Conservation (phyloP, 805 yeast genomes). For the Kluyveromyces siamensis region DNA sequence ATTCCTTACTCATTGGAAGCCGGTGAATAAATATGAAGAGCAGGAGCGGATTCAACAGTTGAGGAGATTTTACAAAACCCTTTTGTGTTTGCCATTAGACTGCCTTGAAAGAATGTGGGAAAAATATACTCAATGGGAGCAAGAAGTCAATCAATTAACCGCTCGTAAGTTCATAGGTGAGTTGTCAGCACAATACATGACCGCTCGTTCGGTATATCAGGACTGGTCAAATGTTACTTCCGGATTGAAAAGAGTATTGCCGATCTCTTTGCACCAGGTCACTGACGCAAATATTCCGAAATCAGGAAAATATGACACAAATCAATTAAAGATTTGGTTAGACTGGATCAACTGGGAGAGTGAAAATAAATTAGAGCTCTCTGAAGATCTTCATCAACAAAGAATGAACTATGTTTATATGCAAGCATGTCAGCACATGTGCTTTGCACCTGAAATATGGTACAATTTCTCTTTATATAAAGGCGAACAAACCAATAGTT, state of each 20-base stretch:
- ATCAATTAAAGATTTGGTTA: constrained; percentile 49
- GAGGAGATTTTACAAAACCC: constrained; percentile 61
- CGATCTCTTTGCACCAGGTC: constrained; percentile 18
- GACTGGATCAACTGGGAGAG: constrained; percentile 77
- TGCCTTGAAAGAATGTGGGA: constrained; percentile 75
- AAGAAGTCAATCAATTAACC: constrained; percentile 58
- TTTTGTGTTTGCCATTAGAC: constrained; percentile 66
- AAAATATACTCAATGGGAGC: constrained; percentile 76
- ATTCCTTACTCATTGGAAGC: constrained; percentile 70
- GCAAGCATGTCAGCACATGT: constrained; percentile 42
- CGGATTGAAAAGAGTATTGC: constrained; percentile 36
- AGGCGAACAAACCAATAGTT: constrained; percentile 13
- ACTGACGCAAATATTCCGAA: constrained; percentile 23
- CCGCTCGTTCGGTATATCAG: constrained; percentile 65
- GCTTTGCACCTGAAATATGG: constrained; percentile 31
- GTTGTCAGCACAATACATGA: constrained; percentile 76
- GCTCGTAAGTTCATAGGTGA: constrained; percentile 83
- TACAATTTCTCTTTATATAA: constrained; percentile 30
- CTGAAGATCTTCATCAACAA: constrained; percentile 38
- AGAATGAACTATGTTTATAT: constrained; percentile 66
- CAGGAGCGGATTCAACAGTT: constrained; percentile 72
- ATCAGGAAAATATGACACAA: constrained; percentile 17
- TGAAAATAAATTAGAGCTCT: constrained; percentile 54
- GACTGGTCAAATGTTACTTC: constrained; percentile 57
- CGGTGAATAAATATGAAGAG: constrained; percentile 73